Evolutionary conservation across 305 asterid species (phyloP).

Genomic region (Fraxinus paxiana): DNA sequence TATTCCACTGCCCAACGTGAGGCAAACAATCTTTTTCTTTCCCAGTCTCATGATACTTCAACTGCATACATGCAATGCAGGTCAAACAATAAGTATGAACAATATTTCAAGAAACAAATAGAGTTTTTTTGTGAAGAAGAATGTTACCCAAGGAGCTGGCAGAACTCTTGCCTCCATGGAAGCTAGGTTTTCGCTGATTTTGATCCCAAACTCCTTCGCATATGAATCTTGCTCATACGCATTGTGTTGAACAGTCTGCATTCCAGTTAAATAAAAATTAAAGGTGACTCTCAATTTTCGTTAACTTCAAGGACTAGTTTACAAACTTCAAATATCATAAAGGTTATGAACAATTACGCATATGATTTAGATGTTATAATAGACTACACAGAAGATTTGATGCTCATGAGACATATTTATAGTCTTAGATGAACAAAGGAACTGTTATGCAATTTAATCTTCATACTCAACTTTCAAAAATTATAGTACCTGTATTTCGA

Average conservation of each 20-base stretch:
- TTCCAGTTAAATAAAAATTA: conserved; percentile 2
- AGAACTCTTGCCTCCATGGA: conserved; percentile 91
- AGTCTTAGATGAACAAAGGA: background rate
- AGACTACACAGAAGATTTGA: background rate
- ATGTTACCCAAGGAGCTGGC: conserved; percentile 95
- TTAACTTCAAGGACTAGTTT: background rate
- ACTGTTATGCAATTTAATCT: background rate
- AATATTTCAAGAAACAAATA: background rate
- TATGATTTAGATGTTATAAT: background rate
- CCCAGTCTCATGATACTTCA: conserved; percentile 88
- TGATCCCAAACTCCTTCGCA: conserved; percentile 91
- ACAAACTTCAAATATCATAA: background rate
- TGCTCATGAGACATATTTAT: background rate
- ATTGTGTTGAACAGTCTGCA: conserved; percentile 84
- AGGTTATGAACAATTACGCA: background rate
- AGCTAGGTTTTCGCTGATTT: conserved; percentile 72
- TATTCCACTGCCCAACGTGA: conserved; percentile 99
- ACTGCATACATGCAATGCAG: conserved; percentile 37
- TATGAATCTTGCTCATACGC: conserved; percentile 82
- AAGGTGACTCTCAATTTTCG: background rate
- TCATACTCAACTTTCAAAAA: background rate
- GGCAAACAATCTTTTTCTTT: conserved; percentile 94
- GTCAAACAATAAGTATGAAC: conserved; percentile 15
- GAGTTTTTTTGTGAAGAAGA: background rate
- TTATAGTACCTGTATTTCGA: background rate